Base-by-base conservation (phyloP, 108 stramenopile genomes). In the Conticribra weissflogii region DNA sequence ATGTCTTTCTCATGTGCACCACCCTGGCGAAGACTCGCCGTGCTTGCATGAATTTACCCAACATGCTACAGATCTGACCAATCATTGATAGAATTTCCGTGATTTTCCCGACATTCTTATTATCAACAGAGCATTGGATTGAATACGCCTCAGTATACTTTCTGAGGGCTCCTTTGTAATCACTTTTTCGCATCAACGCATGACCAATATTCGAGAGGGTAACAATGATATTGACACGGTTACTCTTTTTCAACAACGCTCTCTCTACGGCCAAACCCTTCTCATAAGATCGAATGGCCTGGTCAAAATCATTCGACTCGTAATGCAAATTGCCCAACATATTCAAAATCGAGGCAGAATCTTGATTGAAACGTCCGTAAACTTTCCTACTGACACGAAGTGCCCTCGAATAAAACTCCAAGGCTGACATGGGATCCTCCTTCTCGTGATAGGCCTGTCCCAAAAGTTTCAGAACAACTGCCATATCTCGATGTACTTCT, bases 181-280 rank as follows among this genome's bases (percentile, higher is more conserved):
- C 78, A 3, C 54, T 54, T 12, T 67, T 59, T 58, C 86, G 86
- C 65, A 82, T 76, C 57, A 82, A 70, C 47, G 83, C 83, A 66
- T 87, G 76, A 14, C 82, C 86, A 70, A 87, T 85, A 67, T 87
- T 87, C 9, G 76, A 75, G 47, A 83, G 78, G 25, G 88, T 87
- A 24, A 85, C 85, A 54, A 68, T 63, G 31, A 86, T 59, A 33
- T 86, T 87, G 33, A 74, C 48, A 65, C 85, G 74, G 31, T 68
- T 71, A 21, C n/a, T n/a, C n/a, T 30, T 36, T 25, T 83, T 78
- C 59, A 86, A 57, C 2, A 81, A 82, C 23, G 50, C 65, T 41
- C 74, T 31, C 62, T 87, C 86, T 53, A 90, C 67, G 19, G 57
- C 53, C 41, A 90, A 63, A n/a, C 83, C 86, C 47, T 83, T 64